phyloP scores from a whole-genome alignment of 2,329 filamentous ascomycete species.

The Coleophoma eucalyptorum region DNA sequence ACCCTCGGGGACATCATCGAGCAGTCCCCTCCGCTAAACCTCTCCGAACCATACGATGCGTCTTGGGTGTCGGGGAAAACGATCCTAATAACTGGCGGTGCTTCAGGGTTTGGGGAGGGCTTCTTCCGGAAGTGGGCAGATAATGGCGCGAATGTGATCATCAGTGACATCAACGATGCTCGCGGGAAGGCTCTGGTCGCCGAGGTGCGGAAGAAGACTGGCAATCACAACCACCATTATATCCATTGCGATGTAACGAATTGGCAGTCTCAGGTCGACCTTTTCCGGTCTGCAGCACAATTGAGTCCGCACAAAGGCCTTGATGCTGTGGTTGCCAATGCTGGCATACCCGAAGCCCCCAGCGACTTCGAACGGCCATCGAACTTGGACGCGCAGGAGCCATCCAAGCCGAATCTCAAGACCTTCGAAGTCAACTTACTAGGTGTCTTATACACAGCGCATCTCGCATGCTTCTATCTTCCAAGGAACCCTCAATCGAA shows the following conservation, averaged over 20 bases:
- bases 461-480: slow-evolving; percentile 60
- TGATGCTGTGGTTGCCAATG: slow-evolving; percentile 64
- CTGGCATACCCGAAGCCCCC: slow-evolving; percentile 49
- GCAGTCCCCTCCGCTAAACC: slow-evolving; percentile 38
- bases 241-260: slow-evolving; percentile 61
- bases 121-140: slow-evolving; percentile 51
- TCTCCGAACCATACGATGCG: slow-evolving; percentile 37
- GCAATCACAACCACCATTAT: slow-evolving; percentile 45
- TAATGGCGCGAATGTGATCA: slow-evolving; percentile 54
- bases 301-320: slow-evolving; percentile 52
- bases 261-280: slow-evolving; percentile 59
- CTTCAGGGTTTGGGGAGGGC: slow-evolving; percentile 54
- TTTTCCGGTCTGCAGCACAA: slow-evolving; percentile 56
- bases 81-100: slow-evolving; percentile 61
- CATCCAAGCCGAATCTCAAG: slow-evolving; percentile 44
- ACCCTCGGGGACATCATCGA: slow-evolving; percentile 3
- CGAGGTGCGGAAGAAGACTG: slow-evolving; percentile 39
- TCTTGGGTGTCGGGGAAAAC: slow-evolving; percentile 48
- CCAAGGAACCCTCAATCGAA: slow-evolving; percentile 41
- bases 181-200: slow-evolving; percentile 52
- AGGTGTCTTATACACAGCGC: slow-evolving; percentile 61
- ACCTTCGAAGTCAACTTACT: slow-evolving; percentile 60
- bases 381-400: slow-evolving; percentile 38
- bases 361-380: slow-evolving; percentile 37
- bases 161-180: slow-evolving; percentile 57